A percentile compares a stretch with the other conserved stretches of the same genome.
Evolutionary conservation across 768 basidiomycete species (phyloP).

Genomic region (Serendipita sp.): DNA sequence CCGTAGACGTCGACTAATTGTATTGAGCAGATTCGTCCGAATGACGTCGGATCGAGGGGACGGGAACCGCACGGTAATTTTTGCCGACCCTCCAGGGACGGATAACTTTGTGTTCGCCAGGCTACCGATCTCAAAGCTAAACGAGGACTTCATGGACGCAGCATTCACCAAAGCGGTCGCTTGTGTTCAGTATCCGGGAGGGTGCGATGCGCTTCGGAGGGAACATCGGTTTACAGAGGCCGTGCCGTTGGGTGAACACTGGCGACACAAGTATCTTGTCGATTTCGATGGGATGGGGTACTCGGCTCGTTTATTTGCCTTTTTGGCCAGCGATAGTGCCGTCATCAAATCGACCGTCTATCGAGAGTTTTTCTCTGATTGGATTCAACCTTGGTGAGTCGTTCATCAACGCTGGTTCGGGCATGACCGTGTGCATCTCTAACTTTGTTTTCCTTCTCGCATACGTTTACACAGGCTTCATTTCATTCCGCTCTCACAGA

Average conservation of each 20-base stretch:
- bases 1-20: neutral
- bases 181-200: slow-evolving; percentile 55
- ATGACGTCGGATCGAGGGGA: slow-evolving; percentile 48
- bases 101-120: slow-evolving; percentile 41
- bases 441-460: neutral
- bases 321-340: slow-evolving; percentile 73
- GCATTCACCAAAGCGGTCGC: slow-evolving; percentile 71
- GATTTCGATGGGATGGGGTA: slow-evolving; percentile 95
- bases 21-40: slow-evolving; percentile 41
- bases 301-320: slow-evolving; percentile 73
- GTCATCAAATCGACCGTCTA: slow-evolving; percentile 86
- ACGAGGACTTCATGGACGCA: slow-evolving; percentile 69
- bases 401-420: neutral
- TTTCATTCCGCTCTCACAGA: slow-evolving; percentile 77
- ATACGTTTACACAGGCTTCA: slow-evolving; percentile 48
- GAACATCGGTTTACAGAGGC: slow-evolving; percentile 56
- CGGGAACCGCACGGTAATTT: slow-evolving; percentile 44
- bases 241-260: slow-evolving; percentile 70
- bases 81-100: slow-evolving; percentile 46
- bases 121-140: slow-evolving; percentile 44
- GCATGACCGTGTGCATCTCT: neutral
- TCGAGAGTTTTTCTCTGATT: slow-evolving; percentile 76
- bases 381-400: slow-evolving; percentile 77
- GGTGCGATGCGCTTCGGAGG: slow-evolving; percentile 42
- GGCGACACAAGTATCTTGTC: slow-evolving; percentile 84